These are phyloP conservation scores for Microbotryum lychnidis-dioicae DNA, from an alignment of 1,284 basidiomycete species.

Conservation along the genomic window DNA sequence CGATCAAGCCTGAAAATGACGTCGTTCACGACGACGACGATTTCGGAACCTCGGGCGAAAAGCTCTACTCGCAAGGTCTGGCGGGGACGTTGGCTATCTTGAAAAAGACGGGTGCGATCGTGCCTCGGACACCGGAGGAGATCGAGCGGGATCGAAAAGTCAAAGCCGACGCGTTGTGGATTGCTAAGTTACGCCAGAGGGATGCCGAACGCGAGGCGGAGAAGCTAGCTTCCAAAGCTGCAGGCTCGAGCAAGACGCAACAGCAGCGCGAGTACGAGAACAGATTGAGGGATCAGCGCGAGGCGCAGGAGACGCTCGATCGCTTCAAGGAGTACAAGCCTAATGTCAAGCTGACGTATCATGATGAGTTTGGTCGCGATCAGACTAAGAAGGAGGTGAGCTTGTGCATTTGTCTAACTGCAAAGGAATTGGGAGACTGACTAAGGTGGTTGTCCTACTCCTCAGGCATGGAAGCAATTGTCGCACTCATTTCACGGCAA, in stretches of 20 bases:
- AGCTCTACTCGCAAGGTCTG: conserved; percentile 68
- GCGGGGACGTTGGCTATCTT: conserved; percentile 80
- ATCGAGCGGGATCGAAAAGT: conserved; percentile 73
- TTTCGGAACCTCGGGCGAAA: conserved; percentile 44
- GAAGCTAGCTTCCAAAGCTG: conserved; percentile 50
- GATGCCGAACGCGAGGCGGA: conserved; percentile 73
- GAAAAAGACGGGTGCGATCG: conserved; percentile 81
- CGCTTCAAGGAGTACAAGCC: conserved; percentile 91
- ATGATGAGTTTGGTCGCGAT: conserved; percentile 87
- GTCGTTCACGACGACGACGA: conserved; percentile 17
- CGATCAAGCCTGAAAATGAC: conserved; percentile 11
- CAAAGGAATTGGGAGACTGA: too few relatives aligned
- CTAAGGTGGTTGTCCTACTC: background rate
- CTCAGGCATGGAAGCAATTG: conserved; percentile 77
- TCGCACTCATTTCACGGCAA: conserved; percentile 96
- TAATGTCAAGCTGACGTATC: conserved; percentile 90
- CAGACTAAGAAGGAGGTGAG: conserved; percentile 73
- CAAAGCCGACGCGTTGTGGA: conserved; percentile 78
- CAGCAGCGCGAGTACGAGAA: conserved; percentile 92
- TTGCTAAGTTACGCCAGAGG: conserved; percentile 70
- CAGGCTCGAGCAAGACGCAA: conserved; percentile 71
- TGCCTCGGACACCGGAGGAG: conserved; percentile 57
- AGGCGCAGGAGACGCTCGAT: conserved; percentile 73
- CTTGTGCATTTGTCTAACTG: background rate
- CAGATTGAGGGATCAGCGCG: conserved; percentile 78